Conservation (phyloP, 352 stramenopile genomes). For the Pythium monospermum region DNA sequence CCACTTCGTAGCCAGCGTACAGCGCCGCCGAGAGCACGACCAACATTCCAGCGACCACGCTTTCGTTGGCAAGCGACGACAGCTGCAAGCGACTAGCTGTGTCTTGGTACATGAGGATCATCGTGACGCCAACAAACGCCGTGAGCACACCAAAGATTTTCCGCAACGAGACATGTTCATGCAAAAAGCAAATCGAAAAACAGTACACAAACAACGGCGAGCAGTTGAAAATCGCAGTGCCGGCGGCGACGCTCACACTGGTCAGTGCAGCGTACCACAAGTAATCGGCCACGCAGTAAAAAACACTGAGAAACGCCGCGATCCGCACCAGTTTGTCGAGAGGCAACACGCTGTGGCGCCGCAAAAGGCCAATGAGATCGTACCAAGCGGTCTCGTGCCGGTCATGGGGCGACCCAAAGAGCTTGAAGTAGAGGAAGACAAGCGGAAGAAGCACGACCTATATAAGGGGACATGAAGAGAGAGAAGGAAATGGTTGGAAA, state of each 20-base stretch:
- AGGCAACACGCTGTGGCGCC: constrained; percentile 33
- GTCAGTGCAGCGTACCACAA: constrained; percentile 53
- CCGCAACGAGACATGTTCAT: constrained; percentile 28
- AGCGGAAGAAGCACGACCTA: constrained; percentile 38
- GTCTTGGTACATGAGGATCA: constrained; percentile 43
- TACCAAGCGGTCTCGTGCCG: constrained; percentile 19
- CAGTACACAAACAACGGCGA: constrained; percentile 63
- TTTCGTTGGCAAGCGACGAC: constrained; percentile 24
- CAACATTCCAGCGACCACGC: constrained; percentile 32
- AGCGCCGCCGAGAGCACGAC: constrained; percentile 41
- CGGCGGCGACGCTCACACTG: constrained; percentile 38
- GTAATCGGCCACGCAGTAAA: constrained; percentile 52
- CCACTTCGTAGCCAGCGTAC: constrained; percentile 48
- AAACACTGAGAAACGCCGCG: constrained; percentile 33
- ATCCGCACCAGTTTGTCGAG: constrained; percentile 26
- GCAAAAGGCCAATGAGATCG: constrained; percentile 21
- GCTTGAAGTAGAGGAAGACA: constrained; percentile 29
- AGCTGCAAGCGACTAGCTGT: constrained; percentile 19
- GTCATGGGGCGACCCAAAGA: constrained; percentile 14
- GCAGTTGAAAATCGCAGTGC: constrained; percentile 55
- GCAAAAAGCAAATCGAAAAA: constrained; percentile 57
- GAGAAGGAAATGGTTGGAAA: neutral
- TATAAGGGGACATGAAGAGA: neutral
- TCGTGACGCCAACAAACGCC: constrained; percentile 38
- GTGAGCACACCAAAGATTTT: constrained; percentile 41